Evolutionary conservation across 495 filamentous ascomycete species (phyloP).

Genomic region (Penicillium fimorum): DNA sequence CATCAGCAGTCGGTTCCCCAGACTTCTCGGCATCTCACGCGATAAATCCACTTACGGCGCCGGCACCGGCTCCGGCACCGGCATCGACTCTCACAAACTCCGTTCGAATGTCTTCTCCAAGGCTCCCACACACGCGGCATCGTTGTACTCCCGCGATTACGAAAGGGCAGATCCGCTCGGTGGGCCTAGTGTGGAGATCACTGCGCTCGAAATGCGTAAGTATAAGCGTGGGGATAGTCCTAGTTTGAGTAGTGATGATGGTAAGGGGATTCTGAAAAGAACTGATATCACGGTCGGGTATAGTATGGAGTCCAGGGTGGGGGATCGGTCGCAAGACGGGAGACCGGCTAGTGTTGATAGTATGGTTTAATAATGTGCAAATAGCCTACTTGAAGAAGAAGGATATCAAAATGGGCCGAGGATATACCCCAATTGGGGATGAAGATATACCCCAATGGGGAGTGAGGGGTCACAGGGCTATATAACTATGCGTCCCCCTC

Average conservation of each 20-base stretch:
- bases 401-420: not conserved
- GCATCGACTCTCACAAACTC: slow-evolving; percentile 12
- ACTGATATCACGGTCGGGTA: slow-evolving; percentile 30
- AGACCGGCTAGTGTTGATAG: slow-evolving; percentile 26
- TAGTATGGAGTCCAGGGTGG: slow-evolving; percentile 4
- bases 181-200: no score
- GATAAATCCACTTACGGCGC: slow-evolving; percentile 15
- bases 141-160: slow-evolving; percentile 10
- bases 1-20: slow-evolving; percentile 20
- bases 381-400: slow-evolving; percentile 4
- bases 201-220: slow-evolving; percentile 5
- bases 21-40: slow-evolving; percentile 20
- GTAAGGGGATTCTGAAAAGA: slow-evolving; percentile 24
- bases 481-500: not conserved
- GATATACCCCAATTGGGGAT: not conserved
- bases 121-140: not conserved
- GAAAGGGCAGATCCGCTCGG: slow-evolving; percentile 14
- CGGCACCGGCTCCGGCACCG: slow-evolving; percentile 1
- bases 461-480: not conserved
- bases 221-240: slow-evolving; percentile 23
- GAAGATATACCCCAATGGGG: no score
- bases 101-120: slow-evolving; percentile 12
- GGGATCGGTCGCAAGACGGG: slow-evolving; percentile 10
- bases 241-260: slow-evolving; percentile 22
- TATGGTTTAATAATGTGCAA: slow-evolving; percentile 14